A percentile compares a stretch with the other conserved stretches of the same genome.
Evolutionary conservation across 2,329 filamentous ascomycete genomes (phyloP).

Genomic region (Fulvia fulva): DNA sequence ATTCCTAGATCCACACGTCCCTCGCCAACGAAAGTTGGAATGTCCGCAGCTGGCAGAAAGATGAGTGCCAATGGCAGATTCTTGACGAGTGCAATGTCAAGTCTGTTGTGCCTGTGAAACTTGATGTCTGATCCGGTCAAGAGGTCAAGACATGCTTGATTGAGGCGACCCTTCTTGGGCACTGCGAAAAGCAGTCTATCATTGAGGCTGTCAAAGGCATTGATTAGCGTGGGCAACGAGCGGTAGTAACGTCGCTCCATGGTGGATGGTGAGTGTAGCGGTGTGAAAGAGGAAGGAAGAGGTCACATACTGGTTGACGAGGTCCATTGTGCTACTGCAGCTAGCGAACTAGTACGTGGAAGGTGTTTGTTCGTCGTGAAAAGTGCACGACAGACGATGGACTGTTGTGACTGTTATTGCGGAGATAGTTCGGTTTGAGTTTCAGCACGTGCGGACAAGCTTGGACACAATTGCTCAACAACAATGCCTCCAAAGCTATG

Average conservation of each 20-base stretch:
- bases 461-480: background rate
- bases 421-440: background rate
- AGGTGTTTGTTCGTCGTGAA: conserved; percentile 1
- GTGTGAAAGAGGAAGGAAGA: background rate
- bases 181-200: conserved; percentile 92
- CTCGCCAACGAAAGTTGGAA: conserved; percentile 95
- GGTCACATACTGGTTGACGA: conserved; percentile 34
- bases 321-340: conserved; percentile 28
- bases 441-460: background rate
- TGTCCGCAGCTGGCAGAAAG: conserved; percentile 95
- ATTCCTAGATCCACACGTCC: conserved; percentile 92
- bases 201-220: conserved; percentile 64
- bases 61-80: conserved; percentile 93
- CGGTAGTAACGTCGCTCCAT: conserved; percentile 20
- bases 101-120: conserved; percentile 88
- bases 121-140: conserved; percentile 93
- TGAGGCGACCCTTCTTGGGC: conserved; percentile 97
- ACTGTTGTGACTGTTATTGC: background rate
- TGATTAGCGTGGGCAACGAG: conserved; percentile 36
- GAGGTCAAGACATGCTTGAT: conserved; percentile 82
- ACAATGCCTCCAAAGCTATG: background rate
- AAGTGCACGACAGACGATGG: background rate
- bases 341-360: background rate
- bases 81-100: conserved; percentile 96
- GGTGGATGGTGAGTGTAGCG: background rate